phyloP scores from a whole-genome alignment of 1,139 yeast genomes.

The Blastobotrys persicus region DNA sequence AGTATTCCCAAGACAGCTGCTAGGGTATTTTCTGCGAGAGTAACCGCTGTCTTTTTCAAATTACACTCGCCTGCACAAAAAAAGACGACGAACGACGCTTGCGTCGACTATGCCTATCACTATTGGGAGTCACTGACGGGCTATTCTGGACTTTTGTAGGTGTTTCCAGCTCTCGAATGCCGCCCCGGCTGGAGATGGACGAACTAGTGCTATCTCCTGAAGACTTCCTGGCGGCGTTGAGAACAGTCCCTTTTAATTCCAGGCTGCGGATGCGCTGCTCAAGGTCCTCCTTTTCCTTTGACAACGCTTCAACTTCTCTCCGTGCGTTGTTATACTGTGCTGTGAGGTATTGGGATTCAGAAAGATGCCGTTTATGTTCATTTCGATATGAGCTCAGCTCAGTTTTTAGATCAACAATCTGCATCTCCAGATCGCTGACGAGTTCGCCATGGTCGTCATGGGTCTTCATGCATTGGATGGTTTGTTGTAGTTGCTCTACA shows the following conservation, averaged over 20 bases:
- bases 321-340: slow-evolving; percentile 26
- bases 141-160: slow-evolving; percentile 13
- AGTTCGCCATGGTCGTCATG: slow-evolving; percentile 8
- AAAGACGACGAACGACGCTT: slow-evolving; percentile 20
- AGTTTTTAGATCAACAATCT: slow-evolving; percentile 16
- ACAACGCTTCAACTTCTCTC: slow-evolving; percentile 20
- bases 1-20: slow-evolving; percentile 19
- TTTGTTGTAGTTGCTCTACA: slow-evolving; percentile 18
- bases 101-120: slow-evolving; percentile 14
- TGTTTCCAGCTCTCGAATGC: slow-evolving; percentile 13
- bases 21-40: slow-evolving; percentile 21
- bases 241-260: slow-evolving; percentile 7
- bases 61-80: slow-evolving; percentile 27
- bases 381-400: slow-evolving; percentile 23
- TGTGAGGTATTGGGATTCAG: slow-evolving; percentile 29
- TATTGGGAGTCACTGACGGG: not conserved
- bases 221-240: slow-evolving; percentile 9
- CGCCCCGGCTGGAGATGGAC: slow-evolving; percentile 1
- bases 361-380: slow-evolving; percentile 25
- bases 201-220: slow-evolving; percentile 5
- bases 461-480: slow-evolving; percentile 11
- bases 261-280: slow-evolving; percentile 14
- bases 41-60: slow-evolving; percentile 22
- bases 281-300: slow-evolving; percentile 17
- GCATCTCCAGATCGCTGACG: slow-evolving; percentile 10